These are phyloP conservation scores for Avicennia marina DNA, from an alignment of 257 asterid genomes.

Conservation along the genomic window DNA sequence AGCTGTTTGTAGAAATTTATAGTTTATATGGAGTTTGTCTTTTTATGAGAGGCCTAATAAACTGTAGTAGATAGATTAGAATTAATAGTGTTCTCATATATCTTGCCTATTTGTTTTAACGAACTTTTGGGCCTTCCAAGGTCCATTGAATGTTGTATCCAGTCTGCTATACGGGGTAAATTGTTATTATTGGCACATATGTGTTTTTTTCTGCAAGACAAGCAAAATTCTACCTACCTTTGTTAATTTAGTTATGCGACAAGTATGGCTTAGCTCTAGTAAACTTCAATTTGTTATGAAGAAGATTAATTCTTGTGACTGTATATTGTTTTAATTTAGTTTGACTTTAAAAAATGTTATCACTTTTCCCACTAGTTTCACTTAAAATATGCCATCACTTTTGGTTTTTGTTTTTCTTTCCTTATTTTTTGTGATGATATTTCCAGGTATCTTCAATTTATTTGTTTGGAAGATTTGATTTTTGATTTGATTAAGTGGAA, in stretches of 20 bases:
- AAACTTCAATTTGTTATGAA: background rate
- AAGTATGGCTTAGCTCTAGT: background rate
- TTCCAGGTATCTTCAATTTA: background rate
- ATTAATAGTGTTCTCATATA: background rate
- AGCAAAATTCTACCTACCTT: conserved; percentile 2
- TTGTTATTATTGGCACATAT: background rate
- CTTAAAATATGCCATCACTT: background rate
- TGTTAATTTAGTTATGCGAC: background rate
- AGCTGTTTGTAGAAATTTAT: no score
- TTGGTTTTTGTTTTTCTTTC: background rate
- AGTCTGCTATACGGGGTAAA: background rate
- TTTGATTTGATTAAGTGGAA: background rate
- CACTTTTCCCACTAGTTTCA: background rate
- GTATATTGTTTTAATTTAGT: background rate
- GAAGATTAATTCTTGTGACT: background rate
- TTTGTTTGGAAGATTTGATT: background rate
- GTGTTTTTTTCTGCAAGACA: background rate
- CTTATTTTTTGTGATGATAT: background rate
- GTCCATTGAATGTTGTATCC: background rate
- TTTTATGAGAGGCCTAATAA: background rate
- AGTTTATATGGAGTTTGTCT: no score
- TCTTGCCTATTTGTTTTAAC: background rate
- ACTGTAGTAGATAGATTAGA: background rate
- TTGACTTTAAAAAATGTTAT: background rate
- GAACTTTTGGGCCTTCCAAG: no score